These are phyloP conservation scores for Allium fistulosum DNA, from an alignment of 106 monocot genomes.

Conservation along the genomic window DNA sequence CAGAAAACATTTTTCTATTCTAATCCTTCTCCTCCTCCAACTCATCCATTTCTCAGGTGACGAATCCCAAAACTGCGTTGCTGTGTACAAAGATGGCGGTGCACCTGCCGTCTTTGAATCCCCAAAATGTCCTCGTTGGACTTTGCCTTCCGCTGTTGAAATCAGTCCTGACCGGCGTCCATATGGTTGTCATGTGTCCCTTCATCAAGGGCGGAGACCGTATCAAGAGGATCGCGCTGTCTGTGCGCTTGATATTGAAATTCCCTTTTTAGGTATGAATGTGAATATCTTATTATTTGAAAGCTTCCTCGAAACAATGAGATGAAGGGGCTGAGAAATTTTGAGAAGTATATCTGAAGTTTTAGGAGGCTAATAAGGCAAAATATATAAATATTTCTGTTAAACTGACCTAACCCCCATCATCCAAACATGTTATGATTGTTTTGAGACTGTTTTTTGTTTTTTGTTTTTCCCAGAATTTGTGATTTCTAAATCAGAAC, in stretches of 20 bases:
- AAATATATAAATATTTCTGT: too few relatives aligned
- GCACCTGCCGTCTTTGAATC: constrained; percentile 77
- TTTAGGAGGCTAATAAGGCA: too few relatives aligned
- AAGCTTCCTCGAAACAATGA: too few relatives aligned
- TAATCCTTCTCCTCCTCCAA: constrained; percentile 11
- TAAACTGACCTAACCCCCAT: too few relatives aligned
- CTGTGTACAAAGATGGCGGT: constrained; percentile 69
- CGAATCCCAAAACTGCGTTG: constrained; percentile 57
- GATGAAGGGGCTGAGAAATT: too few relatives aligned
- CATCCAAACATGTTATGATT: too few relatives aligned
- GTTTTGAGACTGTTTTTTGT: too few relatives aligned
- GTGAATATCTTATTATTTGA: too few relatives aligned
- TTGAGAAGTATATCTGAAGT: too few relatives aligned
- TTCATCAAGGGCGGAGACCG: constrained; percentile 45
- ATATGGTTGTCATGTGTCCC: constrained; percentile 41
- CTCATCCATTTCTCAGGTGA: constrained; percentile 3
- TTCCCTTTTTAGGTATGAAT: constrained; percentile 54
- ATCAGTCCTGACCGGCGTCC: constrained; percentile 6
- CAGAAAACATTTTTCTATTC: too few relatives aligned
- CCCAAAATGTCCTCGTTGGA: constrained; percentile 74
- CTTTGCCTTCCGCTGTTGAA: constrained; percentile 29
- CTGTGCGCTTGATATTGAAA: constrained; percentile 52
- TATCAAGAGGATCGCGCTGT: constrained; percentile 75
- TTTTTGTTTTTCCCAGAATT: too few relatives aligned
- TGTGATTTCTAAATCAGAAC: too few relatives aligned